Conservation (phyloP, 305 asterid species). For the Fraxinus platypoda region DNA sequence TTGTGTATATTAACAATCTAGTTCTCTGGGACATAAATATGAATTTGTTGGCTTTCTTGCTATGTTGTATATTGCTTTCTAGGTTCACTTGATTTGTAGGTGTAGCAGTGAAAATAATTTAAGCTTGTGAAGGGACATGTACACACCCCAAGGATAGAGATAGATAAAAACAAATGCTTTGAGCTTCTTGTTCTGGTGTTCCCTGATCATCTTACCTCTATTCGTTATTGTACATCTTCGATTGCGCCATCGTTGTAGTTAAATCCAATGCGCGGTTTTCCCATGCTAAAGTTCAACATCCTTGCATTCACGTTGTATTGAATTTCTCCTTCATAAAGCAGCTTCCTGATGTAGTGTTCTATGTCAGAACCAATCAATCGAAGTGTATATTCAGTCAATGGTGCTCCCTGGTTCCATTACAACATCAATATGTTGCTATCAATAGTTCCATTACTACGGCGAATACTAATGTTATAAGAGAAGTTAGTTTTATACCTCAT, state of each 20-base stretch:
- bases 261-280: slow-evolving; percentile 83
- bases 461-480: neutral
- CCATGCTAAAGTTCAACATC: slow-evolving; percentile 93
- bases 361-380: slow-evolving; percentile 90
- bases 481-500: slow-evolving; percentile 54
- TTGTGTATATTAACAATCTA: neutral
- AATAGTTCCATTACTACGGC: no score
- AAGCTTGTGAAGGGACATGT: neutral
- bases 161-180: neutral
- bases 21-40: neutral
- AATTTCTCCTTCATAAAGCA: slow-evolving; percentile 71
- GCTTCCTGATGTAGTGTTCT: slow-evolving; percentile 78
- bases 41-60: neutral
- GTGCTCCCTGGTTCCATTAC: slow-evolving; percentile 62
- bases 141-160: neutral
- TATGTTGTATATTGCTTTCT: neutral
- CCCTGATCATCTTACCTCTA: neutral
- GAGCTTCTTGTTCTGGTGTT: neutral
- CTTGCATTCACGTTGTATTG: slow-evolving; percentile 89
- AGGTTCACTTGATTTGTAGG: neutral
- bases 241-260: slow-evolving; percentile 53
- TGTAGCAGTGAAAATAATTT: neutral
- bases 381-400: slow-evolving; percentile 85
- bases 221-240: slow-evolving; percentile 36
- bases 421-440: neutral